phyloP scores from a whole-genome alignment of 768 basidiomycete genomes.

The Lanmaoa rubissima region DNA sequence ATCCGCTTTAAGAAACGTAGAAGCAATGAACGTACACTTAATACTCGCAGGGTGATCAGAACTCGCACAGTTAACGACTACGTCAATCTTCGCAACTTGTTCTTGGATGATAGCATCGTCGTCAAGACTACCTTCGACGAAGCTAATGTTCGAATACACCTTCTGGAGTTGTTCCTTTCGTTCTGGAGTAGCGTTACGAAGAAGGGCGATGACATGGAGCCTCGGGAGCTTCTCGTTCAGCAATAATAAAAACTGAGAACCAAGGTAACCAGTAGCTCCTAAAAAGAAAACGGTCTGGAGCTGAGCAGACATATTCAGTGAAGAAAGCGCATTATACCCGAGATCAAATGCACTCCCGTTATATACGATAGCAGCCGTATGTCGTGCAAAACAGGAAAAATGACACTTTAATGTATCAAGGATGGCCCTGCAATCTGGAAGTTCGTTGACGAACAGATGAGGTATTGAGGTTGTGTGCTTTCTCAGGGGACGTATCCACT shows the following conservation, averaged over 20 bases:
- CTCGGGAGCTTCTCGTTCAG: conserved; percentile 34
- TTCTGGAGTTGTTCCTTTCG: conserved; percentile 31
- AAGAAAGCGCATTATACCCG: not conserved
- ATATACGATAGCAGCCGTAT: not conserved
- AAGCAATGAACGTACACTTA: conserved; percentile 24
- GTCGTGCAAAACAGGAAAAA: conserved; percentile 2
- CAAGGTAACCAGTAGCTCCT: conserved; percentile 45
- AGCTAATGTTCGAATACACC: conserved; percentile 34
- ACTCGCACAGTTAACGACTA: conserved; percentile 42
- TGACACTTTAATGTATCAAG: not conserved
- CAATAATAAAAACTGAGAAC: conserved; percentile 38
- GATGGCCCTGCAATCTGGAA: not conserved
- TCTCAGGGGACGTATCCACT: not conserved
- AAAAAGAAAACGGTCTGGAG: conserved; percentile 37
- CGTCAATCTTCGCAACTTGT: conserved; percentile 36
- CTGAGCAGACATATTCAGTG: conserved; percentile 10
- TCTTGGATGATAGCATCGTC: conserved; percentile 36
- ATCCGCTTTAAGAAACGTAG: not conserved
- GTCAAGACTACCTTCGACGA: conserved; percentile 40
- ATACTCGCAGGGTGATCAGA: conserved; percentile 39
- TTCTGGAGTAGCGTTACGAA: conserved; percentile 34
- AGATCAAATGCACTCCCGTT: not conserved
- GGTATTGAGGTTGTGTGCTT: not conserved
- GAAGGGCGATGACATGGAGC: conserved; percentile 36
- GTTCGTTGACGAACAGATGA: conserved; percentile 4